These are phyloP conservation scores for Penicillium sumatraense DNA, from an alignment of 2,329 filamentous ascomycete species.

Conservation along the genomic window DNA sequence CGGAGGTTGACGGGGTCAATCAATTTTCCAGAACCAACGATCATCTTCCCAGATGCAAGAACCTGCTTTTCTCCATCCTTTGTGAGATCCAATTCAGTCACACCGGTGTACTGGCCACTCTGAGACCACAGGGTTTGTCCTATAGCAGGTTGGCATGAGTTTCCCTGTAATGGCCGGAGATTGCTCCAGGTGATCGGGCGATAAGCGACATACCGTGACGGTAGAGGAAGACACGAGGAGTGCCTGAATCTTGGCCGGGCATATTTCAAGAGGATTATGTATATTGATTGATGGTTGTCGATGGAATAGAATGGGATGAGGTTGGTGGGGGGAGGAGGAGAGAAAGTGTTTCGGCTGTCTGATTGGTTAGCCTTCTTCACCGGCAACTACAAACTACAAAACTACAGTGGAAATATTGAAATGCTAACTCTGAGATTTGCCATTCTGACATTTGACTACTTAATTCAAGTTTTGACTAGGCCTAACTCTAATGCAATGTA, in stretches of 20 bases:
- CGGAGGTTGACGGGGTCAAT: constrained; percentile 56
- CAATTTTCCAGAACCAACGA: constrained; percentile 57
- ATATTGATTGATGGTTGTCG: not conserved
- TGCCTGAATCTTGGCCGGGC: constrained; percentile 43
- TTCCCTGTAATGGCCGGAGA: not conserved
- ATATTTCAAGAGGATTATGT: constrained; percentile 22
- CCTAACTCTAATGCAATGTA: no score
- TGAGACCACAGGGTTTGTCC: constrained; percentile 55
- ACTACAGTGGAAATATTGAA: no score
- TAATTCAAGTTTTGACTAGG: no score
- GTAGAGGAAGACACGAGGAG: constrained; percentile 44
- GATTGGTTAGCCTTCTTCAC: not conserved
- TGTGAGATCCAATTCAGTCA: constrained; percentile 51
- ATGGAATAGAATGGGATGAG: not conserved
- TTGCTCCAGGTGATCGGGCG: no score
- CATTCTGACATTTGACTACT: no score
- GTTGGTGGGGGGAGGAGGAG: not conserved
- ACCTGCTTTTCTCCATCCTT: constrained; percentile 51
- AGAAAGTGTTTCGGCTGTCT: not conserved
- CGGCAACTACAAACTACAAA: no score
- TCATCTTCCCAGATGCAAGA: constrained; percentile 45
- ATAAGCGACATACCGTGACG: constrained; percentile 44
- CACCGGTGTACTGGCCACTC: constrained; percentile 53
- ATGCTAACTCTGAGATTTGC: no score
- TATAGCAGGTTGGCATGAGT: constrained; percentile 6